phyloP scores from a whole-genome alignment of 371 early-diverging fungal species.

The Mucor lusitanicus region DNA sequence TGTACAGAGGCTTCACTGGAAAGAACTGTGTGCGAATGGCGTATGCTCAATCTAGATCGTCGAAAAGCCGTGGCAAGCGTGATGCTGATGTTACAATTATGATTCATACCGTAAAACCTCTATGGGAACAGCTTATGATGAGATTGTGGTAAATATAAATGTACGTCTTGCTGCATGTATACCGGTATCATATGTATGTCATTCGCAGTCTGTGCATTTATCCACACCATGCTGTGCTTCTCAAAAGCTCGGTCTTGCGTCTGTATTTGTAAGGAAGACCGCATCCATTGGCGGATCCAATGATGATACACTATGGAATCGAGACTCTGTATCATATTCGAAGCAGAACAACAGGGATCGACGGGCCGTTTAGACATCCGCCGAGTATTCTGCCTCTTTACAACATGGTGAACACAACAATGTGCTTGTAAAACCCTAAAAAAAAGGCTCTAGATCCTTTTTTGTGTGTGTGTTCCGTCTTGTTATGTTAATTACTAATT shows the following conservation, averaged over 20 bases:
- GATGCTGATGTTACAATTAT: neutral
- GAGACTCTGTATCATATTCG: no score
- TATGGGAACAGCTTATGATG: neutral
- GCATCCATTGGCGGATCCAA: neutral
- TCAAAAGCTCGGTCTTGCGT: neutral
- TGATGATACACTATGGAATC: neutral
- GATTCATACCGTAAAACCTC: neutral
- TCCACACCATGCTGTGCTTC: neutral
- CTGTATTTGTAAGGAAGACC: neutral
- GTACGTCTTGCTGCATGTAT: neutral
- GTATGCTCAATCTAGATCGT: neutral
- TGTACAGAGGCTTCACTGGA: neutral
- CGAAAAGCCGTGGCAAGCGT: neutral
- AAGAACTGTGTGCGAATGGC: neutral
- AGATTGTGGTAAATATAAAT: neutral
- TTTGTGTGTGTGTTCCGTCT: neutral
- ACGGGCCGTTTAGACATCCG: no score
- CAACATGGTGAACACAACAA: no score
- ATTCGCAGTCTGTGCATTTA: neutral
- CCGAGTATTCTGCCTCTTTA: no score
- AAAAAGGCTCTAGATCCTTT: neutral
- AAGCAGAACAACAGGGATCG: no score
- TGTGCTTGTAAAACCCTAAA: neutral
- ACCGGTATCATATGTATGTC: neutral
- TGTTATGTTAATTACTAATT: neutral